These are phyloP conservation scores for Hirsutella minnesotensis DNA, from an alignment of 2,329 filamentous ascomycete genomes.

Conservation along the genomic window DNA sequence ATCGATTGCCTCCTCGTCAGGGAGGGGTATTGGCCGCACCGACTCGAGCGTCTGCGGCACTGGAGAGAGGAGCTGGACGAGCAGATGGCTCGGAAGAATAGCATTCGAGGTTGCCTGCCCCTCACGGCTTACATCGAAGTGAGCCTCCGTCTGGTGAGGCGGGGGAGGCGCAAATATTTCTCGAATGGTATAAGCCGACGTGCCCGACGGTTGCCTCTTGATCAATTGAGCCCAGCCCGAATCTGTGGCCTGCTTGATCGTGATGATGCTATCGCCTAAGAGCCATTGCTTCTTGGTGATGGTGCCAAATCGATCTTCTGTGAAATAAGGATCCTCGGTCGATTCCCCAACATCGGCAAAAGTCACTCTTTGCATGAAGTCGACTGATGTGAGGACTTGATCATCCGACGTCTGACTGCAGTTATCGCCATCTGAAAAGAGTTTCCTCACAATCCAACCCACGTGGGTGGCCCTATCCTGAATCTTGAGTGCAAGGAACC, in stretches of 20 bases:
- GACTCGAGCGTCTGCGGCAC: conserved; percentile 45
- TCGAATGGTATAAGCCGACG: conserved; percentile 45
- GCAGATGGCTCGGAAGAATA: conserved; percentile 61
- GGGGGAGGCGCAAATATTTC: conserved; percentile 48
- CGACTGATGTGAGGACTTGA: conserved; percentile 84
- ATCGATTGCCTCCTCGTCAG: conserved; percentile 54
- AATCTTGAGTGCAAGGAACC: conserved; percentile 85
- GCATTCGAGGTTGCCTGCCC: conserved; percentile 42
- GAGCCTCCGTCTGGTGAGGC: conserved; percentile 39
- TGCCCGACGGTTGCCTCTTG: conserved; percentile 59
- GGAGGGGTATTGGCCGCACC: conserved; percentile 63
- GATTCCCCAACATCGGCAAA: conserved; percentile 80
- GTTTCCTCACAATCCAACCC: conserved; percentile 77
- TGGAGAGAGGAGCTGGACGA: conserved; percentile 57
- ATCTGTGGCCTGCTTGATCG: conserved; percentile 56
- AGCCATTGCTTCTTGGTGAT: conserved; percentile 59
- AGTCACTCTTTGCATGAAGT: conserved; percentile 84
- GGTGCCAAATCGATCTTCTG: conserved; percentile 50
- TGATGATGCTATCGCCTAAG: conserved; percentile 61
- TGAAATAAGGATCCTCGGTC: conserved; percentile 53
- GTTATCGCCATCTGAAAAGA: conserved; percentile 69
- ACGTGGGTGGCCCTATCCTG: conserved; percentile 76
- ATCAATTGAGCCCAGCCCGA: conserved; percentile 60
- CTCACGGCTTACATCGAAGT: conserved; percentile 36
- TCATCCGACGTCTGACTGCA: conserved; percentile 66